Percentiles rank a stretch among this genome's conserved stretches.
phyloP scores from a whole-genome alignment of 352 stramenopile species.

The Thalassiosira livingstoniorum region DNA sequence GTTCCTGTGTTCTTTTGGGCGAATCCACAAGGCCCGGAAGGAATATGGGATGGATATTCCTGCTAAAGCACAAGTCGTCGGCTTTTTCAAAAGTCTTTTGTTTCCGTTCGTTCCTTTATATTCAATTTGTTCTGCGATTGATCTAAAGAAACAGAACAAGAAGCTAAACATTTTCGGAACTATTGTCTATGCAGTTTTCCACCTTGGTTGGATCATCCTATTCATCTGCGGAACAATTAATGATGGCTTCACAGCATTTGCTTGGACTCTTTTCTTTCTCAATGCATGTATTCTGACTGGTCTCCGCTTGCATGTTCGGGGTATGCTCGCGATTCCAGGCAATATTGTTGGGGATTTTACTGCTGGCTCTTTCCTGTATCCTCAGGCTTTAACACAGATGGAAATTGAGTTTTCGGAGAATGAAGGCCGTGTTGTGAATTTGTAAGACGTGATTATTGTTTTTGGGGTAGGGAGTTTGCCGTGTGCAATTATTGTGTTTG shows the following conservation, averaged over 20 bases:
- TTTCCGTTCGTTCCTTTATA: constrained; percentile 50
- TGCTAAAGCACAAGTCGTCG: background rate
- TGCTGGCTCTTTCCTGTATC: constrained; percentile 18
- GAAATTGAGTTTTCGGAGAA: background rate
- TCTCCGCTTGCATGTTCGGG: background rate
- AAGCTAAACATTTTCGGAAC: constrained; percentile 26
- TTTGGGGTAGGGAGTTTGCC: too few relatives aligned
- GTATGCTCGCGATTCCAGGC: constrained; percentile 8
- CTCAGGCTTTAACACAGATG: constrained; percentile 16
- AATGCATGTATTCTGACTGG: constrained; percentile 29
- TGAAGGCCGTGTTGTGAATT: too few relatives aligned
- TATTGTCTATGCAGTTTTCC: constrained; percentile 29
- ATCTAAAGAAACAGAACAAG: constrained; percentile 17
- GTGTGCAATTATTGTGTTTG: too few relatives aligned
- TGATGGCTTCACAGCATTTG: constrained; percentile 37
- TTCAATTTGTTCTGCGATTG: constrained; percentile 22
- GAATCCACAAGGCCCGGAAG: constrained; percentile 11
- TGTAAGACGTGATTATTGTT: too few relatives aligned
- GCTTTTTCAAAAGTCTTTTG: constrained; percentile 47
- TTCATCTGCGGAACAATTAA: constrained; percentile 34
- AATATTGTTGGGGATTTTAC: constrained; percentile 28
- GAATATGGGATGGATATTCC: constrained; percentile 32
- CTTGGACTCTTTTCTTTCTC: constrained; percentile 44
- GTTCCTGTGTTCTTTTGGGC: constrained; percentile 37
- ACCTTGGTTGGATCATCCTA: constrained; percentile 41